These are phyloP conservation scores for Lasiosphaeria miniovina DNA, from an alignment of 495 filamentous ascomycete genomes.

Conservation along the genomic window DNA sequence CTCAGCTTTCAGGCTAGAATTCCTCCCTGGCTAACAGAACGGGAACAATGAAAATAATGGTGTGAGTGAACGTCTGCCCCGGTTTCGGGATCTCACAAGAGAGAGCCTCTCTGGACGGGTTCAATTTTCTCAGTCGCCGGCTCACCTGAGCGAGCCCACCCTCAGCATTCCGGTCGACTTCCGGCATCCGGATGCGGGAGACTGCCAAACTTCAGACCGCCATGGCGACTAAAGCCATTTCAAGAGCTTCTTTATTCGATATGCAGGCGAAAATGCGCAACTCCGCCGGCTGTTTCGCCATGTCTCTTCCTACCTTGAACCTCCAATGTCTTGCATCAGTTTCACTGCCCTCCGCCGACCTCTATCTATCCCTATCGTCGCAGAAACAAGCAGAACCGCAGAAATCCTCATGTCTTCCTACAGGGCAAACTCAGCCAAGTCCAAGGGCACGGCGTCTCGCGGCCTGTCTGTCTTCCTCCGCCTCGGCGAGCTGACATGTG, in stretches of 20 bases:
- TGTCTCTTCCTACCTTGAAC: too few relatives aligned
- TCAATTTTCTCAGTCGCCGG: neutral
- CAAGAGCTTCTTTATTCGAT: neutral
- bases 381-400: neutral
- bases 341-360: neutral
- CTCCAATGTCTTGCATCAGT: too few relatives aligned
- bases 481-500: constrained; percentile 17
- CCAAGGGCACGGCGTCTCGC: constrained; percentile 12
- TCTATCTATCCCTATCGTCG: neutral
- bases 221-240: neutral
- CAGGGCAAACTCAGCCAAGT: neutral
- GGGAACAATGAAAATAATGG: too few relatives aligned
- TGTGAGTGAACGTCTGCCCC: too few relatives aligned
- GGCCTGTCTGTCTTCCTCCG: constrained; percentile 16
- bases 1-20: too few relatives aligned
- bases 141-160: neutral
- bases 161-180: neutral
- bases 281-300: too few relatives aligned
- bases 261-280: too few relatives aligned
- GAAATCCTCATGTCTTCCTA: neutral
- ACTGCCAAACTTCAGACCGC: neutral
- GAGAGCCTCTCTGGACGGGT: too few relatives aligned
- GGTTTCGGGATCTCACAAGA: too few relatives aligned
- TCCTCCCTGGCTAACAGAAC: too few relatives aligned
- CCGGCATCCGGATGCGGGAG: neutral